A percentile compares a stretch with the other conserved stretches of the same genome.
Evolutionary conservation across 345 rosid species (phyloP).

Genomic region (Rhodamnia rubescens): DNA sequence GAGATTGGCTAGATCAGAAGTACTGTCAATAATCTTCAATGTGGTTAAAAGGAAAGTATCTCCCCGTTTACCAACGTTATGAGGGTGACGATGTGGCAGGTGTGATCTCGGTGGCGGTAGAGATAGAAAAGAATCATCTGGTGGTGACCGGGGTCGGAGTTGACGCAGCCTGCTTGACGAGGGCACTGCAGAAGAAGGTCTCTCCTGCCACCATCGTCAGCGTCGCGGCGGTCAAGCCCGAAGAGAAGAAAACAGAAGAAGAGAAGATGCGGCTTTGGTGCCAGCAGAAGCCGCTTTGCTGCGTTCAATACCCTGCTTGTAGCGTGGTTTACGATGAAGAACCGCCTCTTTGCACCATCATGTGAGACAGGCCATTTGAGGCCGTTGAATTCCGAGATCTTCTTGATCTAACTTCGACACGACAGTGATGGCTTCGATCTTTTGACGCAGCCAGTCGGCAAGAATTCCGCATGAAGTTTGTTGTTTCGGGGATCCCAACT

Average conservation of each 20-base stretch:
- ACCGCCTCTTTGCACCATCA: background rate
- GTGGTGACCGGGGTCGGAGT: slow-evolving; percentile 4
- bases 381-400: background rate
- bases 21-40: background rate
- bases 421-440: background rate
- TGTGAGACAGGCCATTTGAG: background rate
- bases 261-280: background rate
- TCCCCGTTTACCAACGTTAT: background rate
- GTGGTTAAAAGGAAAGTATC: background rate
- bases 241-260: background rate
- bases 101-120: slow-evolving; percentile 2
- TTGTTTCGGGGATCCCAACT: background rate
- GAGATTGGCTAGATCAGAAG: background rate
- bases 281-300: background rate
- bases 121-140: background rate
- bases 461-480: background rate
- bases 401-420: background rate
- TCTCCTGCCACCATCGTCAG: background rate
- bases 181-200: background rate
- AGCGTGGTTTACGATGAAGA: background rate
- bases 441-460: background rate
- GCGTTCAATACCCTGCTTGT: background rate
- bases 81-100: background rate
- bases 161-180: background rate
- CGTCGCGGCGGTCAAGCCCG: background rate